Conservation (phyloP, 78 protist genomes). For the Dictyostelium purpureum region DNA sequence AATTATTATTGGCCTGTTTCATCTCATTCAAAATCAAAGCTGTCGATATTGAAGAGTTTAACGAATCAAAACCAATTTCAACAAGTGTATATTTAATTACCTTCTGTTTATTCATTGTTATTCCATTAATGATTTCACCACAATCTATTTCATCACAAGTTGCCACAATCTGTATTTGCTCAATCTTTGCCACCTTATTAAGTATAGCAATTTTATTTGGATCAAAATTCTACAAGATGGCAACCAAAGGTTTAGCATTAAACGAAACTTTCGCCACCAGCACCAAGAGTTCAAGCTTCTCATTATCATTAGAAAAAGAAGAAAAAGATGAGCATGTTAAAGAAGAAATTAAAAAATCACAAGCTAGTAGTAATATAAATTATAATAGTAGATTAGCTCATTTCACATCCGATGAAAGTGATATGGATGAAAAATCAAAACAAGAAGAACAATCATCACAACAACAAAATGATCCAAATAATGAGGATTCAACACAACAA, state of each 20-base stretch:
- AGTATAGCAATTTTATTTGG: background rate
- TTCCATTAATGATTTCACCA: constrained; percentile 22
- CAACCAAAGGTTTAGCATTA: background rate
- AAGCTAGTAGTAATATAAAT: background rate
- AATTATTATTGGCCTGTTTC: constrained; percentile 24
- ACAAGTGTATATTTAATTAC: background rate
- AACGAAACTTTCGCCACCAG: background rate
- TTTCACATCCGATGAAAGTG: background rate
- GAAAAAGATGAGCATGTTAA: background rate
- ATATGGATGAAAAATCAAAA: background rate
- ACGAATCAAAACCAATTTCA: constrained; percentile 24
- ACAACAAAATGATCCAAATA: background rate
- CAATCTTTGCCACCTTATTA: background rate
- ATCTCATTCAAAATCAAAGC: constrained; percentile 36
- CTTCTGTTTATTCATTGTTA: constrained; percentile 15
- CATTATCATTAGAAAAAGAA: background rate
- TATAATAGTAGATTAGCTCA: background rate
- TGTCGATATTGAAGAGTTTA: constrained; percentile 38
- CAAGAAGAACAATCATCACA: background rate
- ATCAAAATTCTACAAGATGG: constrained; percentile 4
- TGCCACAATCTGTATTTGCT: background rate
- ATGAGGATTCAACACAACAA: no score
- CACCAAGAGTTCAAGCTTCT: background rate
- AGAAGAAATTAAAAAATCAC: background rate
- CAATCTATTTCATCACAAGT: background rate